Evolutionary conservation across 2,329 filamentous ascomycete genomes (phyloP), one percentile per base, ranked within the genome.

Genomic region (Xylariomycetidae sp.): DNA sequence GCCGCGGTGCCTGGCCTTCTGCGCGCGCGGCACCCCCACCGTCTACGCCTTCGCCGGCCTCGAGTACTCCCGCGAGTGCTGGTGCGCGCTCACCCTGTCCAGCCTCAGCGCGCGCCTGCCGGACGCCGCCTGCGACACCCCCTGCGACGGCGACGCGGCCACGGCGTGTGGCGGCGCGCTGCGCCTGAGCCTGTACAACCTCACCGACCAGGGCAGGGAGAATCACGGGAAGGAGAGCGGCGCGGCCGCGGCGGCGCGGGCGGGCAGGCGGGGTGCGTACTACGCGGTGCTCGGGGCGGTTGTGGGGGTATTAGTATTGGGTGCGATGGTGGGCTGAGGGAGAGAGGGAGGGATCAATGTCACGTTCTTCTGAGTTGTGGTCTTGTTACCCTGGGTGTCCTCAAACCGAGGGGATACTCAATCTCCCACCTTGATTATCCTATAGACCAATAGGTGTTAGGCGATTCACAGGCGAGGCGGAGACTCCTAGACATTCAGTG

Each of bases 11-110:
- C 59, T 76, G 16, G 53, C 54, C 7, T 75, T 67, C 52, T 79
- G 74, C 57, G 40, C 37, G 6, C 22, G 40, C 18, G 58, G 59
- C 19, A 48, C 50, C 31, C 49, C 48, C 22, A 57, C 53, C 10
- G 44, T 56, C 19, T 72, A 65, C 45, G 56, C 57, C 34, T 74
- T 68, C 48, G 73, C 72, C 3, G 74, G 73, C 3, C 48, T 78
- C 25, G 71, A 78, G 57, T 76, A 68, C 53, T 60, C 68, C 10
- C 54, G 61, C 25, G 74, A 79, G 58, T 80, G 75, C 63, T 79
- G 72, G 66, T 80, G 76, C 53, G 63, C 69, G 15, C 58, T 66
- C 13, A 58, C 58, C 29, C 47, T 79, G n/a, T 65, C 64, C 7
- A 52, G 56, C 7, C 60, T 74, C 16, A 64, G 70, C 12, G 51